These are phyloP conservation scores for Leptomonas pyrrhocoris DNA, from an alignment of 208 protist genomes.

Conservation along the genomic window DNA sequence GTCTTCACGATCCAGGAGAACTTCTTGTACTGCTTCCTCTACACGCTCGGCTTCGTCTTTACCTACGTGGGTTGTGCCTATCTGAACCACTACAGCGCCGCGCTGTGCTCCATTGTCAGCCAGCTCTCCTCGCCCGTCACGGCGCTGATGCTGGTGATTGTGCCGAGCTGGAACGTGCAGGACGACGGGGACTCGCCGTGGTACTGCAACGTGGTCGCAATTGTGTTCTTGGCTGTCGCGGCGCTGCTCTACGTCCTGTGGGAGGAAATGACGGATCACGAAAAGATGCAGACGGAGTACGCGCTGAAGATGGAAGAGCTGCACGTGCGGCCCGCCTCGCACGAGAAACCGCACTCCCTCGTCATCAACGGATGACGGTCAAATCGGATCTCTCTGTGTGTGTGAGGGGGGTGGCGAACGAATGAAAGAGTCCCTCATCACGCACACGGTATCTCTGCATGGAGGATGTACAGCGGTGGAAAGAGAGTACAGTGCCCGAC, in stretches of 20 bases:
- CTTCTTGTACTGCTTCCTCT: conserved; percentile 72
- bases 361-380: conserved; percentile 5
- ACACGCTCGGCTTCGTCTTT: conserved; percentile 79
- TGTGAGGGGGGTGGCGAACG: not conserved
- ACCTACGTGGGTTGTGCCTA: conserved; percentile 79
- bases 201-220: conserved; percentile 71
- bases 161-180: conserved; percentile 73
- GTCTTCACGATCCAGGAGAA: conserved; percentile 68
- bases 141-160: conserved; percentile 70
- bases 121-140: conserved; percentile 82
- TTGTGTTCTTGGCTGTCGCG: conserved; percentile 60
- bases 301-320: conserved; percentile 64
- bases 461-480: too few species aligned
- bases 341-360: conserved; percentile 23
- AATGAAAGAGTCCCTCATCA: not conserved
- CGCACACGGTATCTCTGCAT: too few species aligned
- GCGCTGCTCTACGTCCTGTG: conserved; percentile 76
- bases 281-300: conserved; percentile 65
- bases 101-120: conserved; percentile 79
- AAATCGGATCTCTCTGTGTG: too few species aligned
- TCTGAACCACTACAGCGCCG: conserved; percentile 88
- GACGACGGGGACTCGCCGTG: conserved; percentile 61
- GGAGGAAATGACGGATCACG: conserved; percentile 79
- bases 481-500: too few species aligned
- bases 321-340: conserved; percentile 29